Evolutionary conservation across 2,329 filamentous ascomycete species (phyloP).

Genomic region (Fusarium nelsonii): DNA sequence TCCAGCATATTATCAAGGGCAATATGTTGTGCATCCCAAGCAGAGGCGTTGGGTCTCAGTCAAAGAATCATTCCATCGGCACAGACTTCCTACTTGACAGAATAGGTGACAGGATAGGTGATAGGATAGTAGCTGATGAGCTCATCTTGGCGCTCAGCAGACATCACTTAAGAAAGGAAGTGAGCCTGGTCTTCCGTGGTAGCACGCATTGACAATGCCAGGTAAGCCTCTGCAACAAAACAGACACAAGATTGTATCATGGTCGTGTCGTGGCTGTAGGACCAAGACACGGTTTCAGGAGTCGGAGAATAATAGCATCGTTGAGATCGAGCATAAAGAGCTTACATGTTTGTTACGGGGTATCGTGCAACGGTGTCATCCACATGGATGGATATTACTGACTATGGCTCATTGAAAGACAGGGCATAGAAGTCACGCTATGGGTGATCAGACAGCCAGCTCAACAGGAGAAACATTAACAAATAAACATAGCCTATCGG

Average conservation of each 20-base stretch:
- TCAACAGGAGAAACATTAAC: conserved; percentile 26
- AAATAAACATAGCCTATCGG: conserved; percentile 41
- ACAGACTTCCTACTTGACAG: not conserved
- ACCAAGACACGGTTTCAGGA: conserved; percentile 39
- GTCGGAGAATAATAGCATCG: conserved; percentile 21
- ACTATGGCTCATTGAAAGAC: conserved; percentile 21
- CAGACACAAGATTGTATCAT: not conserved
- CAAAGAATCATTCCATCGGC: conserved; percentile 1
- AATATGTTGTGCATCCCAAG: conserved; percentile 10
- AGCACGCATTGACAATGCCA: not conserved
- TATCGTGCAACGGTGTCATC: conserved; percentile 10
- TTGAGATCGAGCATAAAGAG: conserved; percentile 30
- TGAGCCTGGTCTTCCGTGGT: not conserved
- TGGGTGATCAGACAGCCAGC: conserved; percentile 23
- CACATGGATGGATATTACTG: conserved; percentile 20
- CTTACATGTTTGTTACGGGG: conserved; percentile 27
- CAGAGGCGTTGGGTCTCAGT: not conserved
- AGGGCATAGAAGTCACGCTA: conserved; percentile 8
- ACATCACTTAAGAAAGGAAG: not conserved
- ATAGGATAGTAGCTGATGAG: conserved; percentile 3
- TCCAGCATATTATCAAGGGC: not conserved
- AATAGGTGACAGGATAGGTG: conserved; percentile 1
- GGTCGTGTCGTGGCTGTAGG: conserved; percentile 10
- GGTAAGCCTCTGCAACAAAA: conserved; percentile 7
- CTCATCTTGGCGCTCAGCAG: conserved; percentile 4